Base-by-base conservation (phyloP, 1,284 basidiomycete genomes). In the Ceratobasidium sp. region DNA sequence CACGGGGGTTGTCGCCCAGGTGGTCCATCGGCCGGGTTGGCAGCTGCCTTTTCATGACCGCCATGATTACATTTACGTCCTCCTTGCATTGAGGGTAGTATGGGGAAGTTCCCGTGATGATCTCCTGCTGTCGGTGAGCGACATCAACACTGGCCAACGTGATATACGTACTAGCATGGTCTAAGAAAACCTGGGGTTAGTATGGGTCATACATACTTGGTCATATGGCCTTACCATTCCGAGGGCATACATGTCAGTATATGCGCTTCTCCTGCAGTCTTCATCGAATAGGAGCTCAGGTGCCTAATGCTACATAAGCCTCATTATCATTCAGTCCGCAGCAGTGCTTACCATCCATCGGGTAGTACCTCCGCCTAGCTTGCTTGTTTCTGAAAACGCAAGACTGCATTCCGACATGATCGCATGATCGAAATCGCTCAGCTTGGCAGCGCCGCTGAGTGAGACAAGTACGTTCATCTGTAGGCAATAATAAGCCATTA, bases 161-260 rank as follows among this genome's bases (percentile, higher is more conserved):
- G 20, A 27, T 12, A 8, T 17, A 20, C 56, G 10, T 58, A 58
- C 56, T 15, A 60, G 57, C 43, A 60, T 32, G n/a, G 57, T 60
- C 57, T 60, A 34, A 17, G 7, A 13, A 31, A 13, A 25, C 20
- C n/a, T 25, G 12, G n/a, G 2, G 22, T 58, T 6, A 42, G 27
- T 27, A 32, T 31, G 20, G 29, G 40, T 31, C 5, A 42, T 15
- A 22, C 3, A 31, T 7, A 38, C 2, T n/a, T 13, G 27, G 3
- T 43, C 29, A 57, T 15, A 17, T 5, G 5, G 17, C 17, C 43
- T 3, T 15, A 45, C 43, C 43, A 45, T 45, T 45, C 3, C 43
- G 22, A 45, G 57, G 8, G 57, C 57, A 60, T 60, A 60, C 35
- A 60, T 43, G 17, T 60, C 57, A 1, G 43, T 20, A 13, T 60